Percentiles rank a stretch among this genome's conserved stretches.
Evolutionary conservation across 148 eudicot genomes (phyloP).

Genomic region (Camellia lanceoleosa): DNA sequence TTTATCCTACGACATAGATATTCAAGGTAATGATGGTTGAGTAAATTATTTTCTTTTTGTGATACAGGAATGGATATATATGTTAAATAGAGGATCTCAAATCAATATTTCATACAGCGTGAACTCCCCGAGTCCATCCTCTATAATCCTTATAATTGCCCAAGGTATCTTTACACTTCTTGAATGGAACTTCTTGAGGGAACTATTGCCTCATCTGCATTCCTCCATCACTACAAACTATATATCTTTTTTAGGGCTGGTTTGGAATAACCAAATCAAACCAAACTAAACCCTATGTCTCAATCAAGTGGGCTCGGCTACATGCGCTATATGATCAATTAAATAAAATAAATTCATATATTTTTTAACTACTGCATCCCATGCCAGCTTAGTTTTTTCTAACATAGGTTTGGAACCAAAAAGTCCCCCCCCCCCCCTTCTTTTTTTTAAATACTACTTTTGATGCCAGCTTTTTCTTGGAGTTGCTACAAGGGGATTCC

Average conservation of each 20-base stretch:
- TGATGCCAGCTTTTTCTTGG: background rate
- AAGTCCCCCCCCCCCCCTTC: no score
- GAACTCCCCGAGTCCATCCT: conserved; percentile 38
- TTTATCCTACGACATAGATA: background rate
- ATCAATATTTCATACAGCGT: conserved; percentile 59
- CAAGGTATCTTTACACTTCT: conserved; percentile 52
- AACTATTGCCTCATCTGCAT: background rate
- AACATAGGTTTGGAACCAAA: no score
- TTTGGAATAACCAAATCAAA: background rate
- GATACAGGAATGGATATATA: conserved; percentile 68
- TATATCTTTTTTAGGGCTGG: background rate
- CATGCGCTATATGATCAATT: no score
- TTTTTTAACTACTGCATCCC: no score
- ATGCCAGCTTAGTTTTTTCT: no score
- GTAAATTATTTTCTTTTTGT: conserved; percentile 10
- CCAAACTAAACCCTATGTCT: no score
- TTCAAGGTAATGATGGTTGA: background rate
- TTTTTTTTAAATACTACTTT: background rate
- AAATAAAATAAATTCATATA: no score
- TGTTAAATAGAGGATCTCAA: conserved; percentile 71
- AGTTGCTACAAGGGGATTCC: background rate
- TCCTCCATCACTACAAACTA: background rate
- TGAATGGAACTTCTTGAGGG: no score
- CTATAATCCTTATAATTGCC: conserved; percentile 65
- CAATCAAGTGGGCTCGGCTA: no score